Base-by-base conservation (phyloP, 495 filamentous ascomycete species). In the Aspergillus affinis region DNA sequence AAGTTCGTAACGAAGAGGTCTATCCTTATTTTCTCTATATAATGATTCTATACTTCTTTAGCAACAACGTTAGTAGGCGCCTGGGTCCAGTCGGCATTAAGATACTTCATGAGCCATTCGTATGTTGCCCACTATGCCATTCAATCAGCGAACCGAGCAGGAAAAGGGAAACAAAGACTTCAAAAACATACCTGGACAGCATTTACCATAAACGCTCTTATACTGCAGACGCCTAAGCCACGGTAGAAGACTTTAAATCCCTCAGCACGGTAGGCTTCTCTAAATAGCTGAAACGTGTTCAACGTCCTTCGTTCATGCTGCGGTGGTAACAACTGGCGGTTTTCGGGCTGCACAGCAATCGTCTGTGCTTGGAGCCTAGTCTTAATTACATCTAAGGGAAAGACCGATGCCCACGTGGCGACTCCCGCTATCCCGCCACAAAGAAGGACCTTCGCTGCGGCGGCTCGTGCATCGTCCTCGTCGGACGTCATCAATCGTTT, bases 351-450 rank as follows among this genome's bases (percentile, higher is more conserved):
- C 77, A 66, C 13, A 44, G 63, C 52, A 48, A 76, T 72, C 1
- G 74, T 75, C 65, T 91, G 88, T 6, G 86, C 85, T 70, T 96
- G 92, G 49, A 96, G 81, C 54, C 90, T 72, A 6, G 93, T 96
- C 78, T 97, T 97, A 61, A 96, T 77, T 55, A 96, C 87, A 70
- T 96, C 92, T 44, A 97, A 68, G 17, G 92, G 92, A 62, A 94
- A 97, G 18, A 96, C 84, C 47, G 88, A 91, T 10, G 86, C 81
- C 92, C 92, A 97, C 0, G 90, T 93, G 18, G 88, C 82, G 30
- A 94, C 80, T 3, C 92, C 93, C 7, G 93, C 92, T 51, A 96
- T 67, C 12, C 92, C 92, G 48, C 93, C 92, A 61, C 90, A 93
- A 3, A 95, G 74, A 30, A 96, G 70, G 13, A 92, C 81, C 58